phyloP scores from a whole-genome alignment of 1,284 basidiomycete species.

The Mycena citricolor region DNA sequence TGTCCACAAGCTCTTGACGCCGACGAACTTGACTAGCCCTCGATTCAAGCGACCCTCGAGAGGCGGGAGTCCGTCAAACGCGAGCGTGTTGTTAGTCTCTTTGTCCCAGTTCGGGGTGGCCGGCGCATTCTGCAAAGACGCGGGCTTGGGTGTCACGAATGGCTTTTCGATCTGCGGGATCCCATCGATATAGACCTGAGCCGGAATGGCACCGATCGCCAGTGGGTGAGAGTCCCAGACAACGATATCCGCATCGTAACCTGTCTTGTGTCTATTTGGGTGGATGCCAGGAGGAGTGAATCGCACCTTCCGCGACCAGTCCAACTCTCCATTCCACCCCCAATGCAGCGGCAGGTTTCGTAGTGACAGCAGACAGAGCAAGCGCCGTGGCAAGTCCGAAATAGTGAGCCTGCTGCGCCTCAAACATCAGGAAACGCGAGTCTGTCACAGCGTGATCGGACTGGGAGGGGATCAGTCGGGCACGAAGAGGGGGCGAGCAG shows the following conservation, averaged over 20 bases:
- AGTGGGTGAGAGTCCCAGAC: slow-evolving; percentile 69
- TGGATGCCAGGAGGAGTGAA: background rate
- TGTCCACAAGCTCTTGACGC: slow-evolving; percentile 49
- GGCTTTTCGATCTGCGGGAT: slow-evolving; percentile 49
- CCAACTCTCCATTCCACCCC: slow-evolving; percentile 74
- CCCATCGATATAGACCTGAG: slow-evolving; percentile 68
- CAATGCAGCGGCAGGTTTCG: slow-evolving; percentile 61
- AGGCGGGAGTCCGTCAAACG: slow-evolving; percentile 70
- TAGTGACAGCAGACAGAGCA: slow-evolving; percentile 67
- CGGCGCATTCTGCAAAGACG: slow-evolving; percentile 47
- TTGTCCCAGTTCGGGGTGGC: slow-evolving; percentile 58
- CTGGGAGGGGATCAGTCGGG: slow-evolving; percentile 42
- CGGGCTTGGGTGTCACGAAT: slow-evolving; percentile 46
- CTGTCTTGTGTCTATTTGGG: slow-evolving; percentile 27
- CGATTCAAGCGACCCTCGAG: slow-evolving; percentile 40
- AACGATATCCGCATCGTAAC: slow-evolving; percentile 52
- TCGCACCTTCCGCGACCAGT: slow-evolving; percentile 44
- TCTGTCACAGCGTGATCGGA: slow-evolving; percentile 75
- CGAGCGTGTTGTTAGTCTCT: slow-evolving; percentile 52
- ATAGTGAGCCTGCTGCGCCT: slow-evolving; percentile 86
- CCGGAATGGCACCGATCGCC: slow-evolving; percentile 58
- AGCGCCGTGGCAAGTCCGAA: slow-evolving; percentile 62
- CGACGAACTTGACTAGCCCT: slow-evolving; percentile 51
- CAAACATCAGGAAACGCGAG: slow-evolving; percentile 76
- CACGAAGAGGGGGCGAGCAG: background rate